Base-by-base conservation (phyloP, 192 early-diverging fungal genomes). In the Entomortierella parvispora region DNA sequence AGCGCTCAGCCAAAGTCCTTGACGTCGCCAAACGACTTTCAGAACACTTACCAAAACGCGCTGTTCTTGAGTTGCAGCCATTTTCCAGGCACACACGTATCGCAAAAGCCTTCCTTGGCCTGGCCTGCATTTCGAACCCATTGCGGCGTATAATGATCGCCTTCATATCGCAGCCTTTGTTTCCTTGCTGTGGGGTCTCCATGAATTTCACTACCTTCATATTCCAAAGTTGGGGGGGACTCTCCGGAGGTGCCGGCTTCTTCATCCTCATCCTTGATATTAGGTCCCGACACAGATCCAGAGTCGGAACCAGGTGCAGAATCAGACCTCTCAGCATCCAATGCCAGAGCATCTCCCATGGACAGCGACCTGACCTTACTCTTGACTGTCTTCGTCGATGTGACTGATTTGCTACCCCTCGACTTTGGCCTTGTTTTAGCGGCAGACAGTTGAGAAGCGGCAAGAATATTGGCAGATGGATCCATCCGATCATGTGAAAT, bases 1-100 rank as follows among this genome's bases (percentile, higher is more conserved):
- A n/a, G n/a, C n/a, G n/a, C n/a, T n/a, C n/a, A n/a, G n/a, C n/a
- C n/a, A n/a, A n/a, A n/a, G n/a, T n/a, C n/a, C n/a, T n/a, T n/a
- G n/a, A n/a, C n/a, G n/a, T n/a, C n/a, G n/a, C n/a, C n/a, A n/a
- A n/a, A n/a, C n/a, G n/a, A 22, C 4, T 40, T 4, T 4, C 56
- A 54, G 17, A 25, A 15, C 15, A 51, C 46, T 60, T 81, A 90
- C 94, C 94, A 95, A 65, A 83, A 95, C 18, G 94, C 94, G 60
- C 90, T 92, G 71, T 95, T 95, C 67, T 94, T 95, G 22, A 95
- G 85, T 65, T 95, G 93, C 46, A 95, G 83, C 92, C 93, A 95
- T 61, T 92, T 92, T 5, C 93, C 93, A 7, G 92, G 91, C 49
- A 81, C 74, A 63, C 94, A 95, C 5, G 88, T 87, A 32, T 94